Base-by-base conservation (phyloP, 148 eudicot genomes). In the Cornus suecica region DNA sequence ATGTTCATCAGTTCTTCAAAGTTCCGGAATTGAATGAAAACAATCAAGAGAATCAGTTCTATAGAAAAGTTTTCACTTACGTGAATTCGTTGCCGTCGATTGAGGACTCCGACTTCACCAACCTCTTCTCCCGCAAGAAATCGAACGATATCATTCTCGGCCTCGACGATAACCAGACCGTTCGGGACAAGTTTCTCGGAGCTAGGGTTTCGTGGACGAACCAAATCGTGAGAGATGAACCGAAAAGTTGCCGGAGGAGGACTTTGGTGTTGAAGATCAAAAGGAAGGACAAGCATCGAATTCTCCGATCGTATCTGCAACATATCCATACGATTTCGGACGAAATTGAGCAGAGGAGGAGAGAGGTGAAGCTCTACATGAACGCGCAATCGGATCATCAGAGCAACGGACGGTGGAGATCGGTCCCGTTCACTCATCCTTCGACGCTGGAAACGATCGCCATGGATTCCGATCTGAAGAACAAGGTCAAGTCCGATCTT, bases 391-490 rank as follows among this genome's bases (percentile, higher is more conserved):
- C 80, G 18, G 65, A 62, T 34, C 10, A 25, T 22, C 67, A 6
- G 60, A 10, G 14, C 26, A 69, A 22, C 69, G 86, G 87, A 70
- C 76, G 87, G 78, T 91, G 96, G 97, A 83, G 76, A 42, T 81
- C 90, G 4, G 85, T 88, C 56, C 87, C 87, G 34, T 90, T 88
- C 69, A 82, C 89, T 37, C 99, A 94, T 61, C 99, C 99, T 0
- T 84, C 97, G 14, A 89, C 88, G 0, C 51, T 94, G 37, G 99
- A 94, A 7, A 86, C 99, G 0, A 73, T 91, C 22, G 89, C 85
- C 10, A 88, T 94, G 91, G 92, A 90, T 66, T 30, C 80, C 22
- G 97, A 92, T 31, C 64, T 94, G 68, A 94, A 94, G 69, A 75
- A 18, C 71, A 89, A 81, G 65, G 72, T 94, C 13, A 89, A 83